Evolutionary conservation across 345 rosid species (phyloP).

Genomic region (Boechera retrofracta): DNA sequence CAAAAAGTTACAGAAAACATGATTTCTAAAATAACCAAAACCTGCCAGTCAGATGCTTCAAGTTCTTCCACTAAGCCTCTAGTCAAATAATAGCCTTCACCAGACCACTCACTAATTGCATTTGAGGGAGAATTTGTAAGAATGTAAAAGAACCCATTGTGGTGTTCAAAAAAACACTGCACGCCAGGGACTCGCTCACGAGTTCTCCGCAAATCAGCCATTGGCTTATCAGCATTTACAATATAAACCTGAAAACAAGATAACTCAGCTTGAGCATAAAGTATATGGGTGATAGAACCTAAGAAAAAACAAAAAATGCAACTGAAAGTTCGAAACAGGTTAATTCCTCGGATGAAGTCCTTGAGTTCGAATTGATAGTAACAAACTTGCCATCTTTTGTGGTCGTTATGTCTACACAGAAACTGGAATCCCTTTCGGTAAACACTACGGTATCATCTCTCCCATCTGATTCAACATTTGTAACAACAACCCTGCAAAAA

Average conservation of each 20-base stretch:
- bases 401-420: conserved; percentile 84
- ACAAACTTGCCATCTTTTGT: conserved; percentile 98
- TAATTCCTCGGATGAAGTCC: conserved; percentile 92
- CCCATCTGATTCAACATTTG: conserved; percentile 56
- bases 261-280: conserved; percentile 26
- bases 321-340: conserved; percentile 40
- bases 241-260: conserved; percentile 67
- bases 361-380: conserved; percentile 91
- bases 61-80: conserved; percentile 58
- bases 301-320: not conserved
- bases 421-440: conserved; percentile 68
- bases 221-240: conserved; percentile 62
- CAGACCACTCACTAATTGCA: conserved; percentile 46
- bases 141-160: conserved; percentile 66
- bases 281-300: too few relatives aligned
- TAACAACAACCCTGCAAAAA: conserved; percentile 68
- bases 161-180: conserved; percentile 83
- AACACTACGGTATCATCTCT: conserved; percentile 52
- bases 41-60: conserved; percentile 66
- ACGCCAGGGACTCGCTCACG: conserved; percentile 65
- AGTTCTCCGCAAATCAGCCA: conserved; percentile 58
- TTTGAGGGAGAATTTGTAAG: conserved; percentile 73
- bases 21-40: conserved; percentile 31
- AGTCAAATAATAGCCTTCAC: conserved; percentile 66
- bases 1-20: not conserved